Conservation (phyloP, 2,329 filamentous ascomycete genomes). For the Neonectria punicea region DNA sequence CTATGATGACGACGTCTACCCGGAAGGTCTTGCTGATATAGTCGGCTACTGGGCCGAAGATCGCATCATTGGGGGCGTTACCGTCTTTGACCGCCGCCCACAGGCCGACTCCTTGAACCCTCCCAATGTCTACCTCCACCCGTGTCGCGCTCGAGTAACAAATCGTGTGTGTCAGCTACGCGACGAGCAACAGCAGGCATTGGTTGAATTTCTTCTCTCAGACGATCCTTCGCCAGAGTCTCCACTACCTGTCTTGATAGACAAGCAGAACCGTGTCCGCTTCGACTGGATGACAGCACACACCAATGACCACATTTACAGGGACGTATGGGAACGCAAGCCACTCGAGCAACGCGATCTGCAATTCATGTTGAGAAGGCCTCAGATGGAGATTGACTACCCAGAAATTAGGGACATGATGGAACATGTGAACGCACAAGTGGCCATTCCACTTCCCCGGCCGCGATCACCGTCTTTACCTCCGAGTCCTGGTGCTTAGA, state of each 20-base stretch:
- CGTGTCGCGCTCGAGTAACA: background rate
- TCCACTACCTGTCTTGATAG: background rate
- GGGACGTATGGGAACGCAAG: background rate
- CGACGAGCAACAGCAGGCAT: background rate
- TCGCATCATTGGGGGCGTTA: background rate
- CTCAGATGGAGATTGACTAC: background rate
- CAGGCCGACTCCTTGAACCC: background rate
- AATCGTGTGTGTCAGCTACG: background rate
- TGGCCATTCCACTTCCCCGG: background rate
- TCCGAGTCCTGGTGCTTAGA: background rate
- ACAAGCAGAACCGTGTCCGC: background rate
- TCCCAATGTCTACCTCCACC: background rate
- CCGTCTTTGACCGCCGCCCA: background rate
- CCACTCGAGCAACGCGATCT: background rate
- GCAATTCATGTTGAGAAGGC: background rate
- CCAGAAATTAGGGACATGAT: background rate
- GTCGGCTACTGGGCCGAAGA: slow-evolving; percentile 4
- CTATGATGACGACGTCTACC: background rate
- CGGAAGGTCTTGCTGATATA: background rate
- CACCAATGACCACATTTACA: background rate
- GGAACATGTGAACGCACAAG: background rate
- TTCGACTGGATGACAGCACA: background rate
- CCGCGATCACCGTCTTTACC: background rate
- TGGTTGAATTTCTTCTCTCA: background rate
- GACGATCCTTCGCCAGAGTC: background rate